Evolutionary conservation across 768 basidiomycete genomes (phyloP), one percentile per base, ranked within the genome.

Genomic region (Dioszegia hungarica): DNA sequence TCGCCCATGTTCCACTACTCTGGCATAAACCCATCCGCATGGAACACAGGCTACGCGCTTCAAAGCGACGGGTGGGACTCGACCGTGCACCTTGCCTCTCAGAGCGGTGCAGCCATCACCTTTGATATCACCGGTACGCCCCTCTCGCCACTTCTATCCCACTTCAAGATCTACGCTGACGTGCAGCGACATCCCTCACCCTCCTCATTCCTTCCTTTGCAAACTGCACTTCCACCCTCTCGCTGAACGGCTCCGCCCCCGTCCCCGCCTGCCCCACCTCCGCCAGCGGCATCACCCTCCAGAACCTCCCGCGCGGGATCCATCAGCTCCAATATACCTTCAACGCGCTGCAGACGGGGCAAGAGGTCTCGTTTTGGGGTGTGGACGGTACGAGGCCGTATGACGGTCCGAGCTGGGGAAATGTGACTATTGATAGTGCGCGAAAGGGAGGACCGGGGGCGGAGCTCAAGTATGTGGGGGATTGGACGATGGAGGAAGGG

Each of bases 281-380:
- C 22, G 45, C 47, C 44, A 31, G 37, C 17, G 60, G 64, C 24
- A 64, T 70, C 54, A 47, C 64, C 1, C 25, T 73, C 11, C 59
- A 58, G 48, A 58, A 59, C 33, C 59, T 73, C 0, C 72, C 72
- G 9, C 2, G 5, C 2, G 72, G 72, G 9, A 5, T 54, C 10
- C 72, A 73, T 45, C 20, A 51, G 6, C 56, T 73, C 33, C 15
- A 24, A 9, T 70, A 56, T 47, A 22, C 55, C 24, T 38, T 61
- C 15, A 63, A 64, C 4, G 31, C 37, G 0, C 22, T 66, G 5
- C 11, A 48, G 5, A 25, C 43, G 12, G 54, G 53, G 9, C 25
- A 59, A 22, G 57, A 63, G 39, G 62, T 73, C 2, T 52, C 68
- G 3, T 70, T 73, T 48, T 73, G 68, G 68, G 72, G 72, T 5